Evolutionary conservation across 2,329 filamentous ascomycete genomes (phyloP), one percentile per base, ranked within the genome.

Genomic region (Elsinoe perseae): DNA sequence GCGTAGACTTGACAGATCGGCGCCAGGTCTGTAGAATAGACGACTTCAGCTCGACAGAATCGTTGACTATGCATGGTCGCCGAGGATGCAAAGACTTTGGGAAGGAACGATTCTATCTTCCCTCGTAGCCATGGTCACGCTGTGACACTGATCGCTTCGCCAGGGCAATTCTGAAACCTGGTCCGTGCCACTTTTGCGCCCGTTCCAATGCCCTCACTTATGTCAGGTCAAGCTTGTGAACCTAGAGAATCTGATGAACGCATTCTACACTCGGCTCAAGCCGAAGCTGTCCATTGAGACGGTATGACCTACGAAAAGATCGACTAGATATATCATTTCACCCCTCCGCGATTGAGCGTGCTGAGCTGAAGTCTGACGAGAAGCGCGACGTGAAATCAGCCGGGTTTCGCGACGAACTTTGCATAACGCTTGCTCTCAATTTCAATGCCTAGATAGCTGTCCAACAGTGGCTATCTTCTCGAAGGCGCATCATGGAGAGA

Each of bases 81-180:
- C n/a, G 32, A 36, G 5, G 3, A 36, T 36, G 5, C 32, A 43
- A 43, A 12, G 3, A 18, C n/a, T 9, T 20, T 23, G 6, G 6
- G n/a, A 4, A 7, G 8, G 38, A 18, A 43, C 14, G 18, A 12
- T 14, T 30, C 14, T 30, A 14, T 4, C 12, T 18, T 50, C 25
- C 5, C 12, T 20, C 5, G 14, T 18, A 25, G 23, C 12, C 27
- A 27, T 50, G 25, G 25, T 30, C 14, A 25, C 18, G 44, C 25
- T 50, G 44, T 25, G 44, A 50, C 28, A 36, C 48, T 38, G 48
- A 36, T 23, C 18, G 48, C 30, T 38, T 52, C 44, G 44, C 40
- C 20, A 36, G 25, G 9, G 48, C 16, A n/a, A 16, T 14, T 6
- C 28, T 52, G 48, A 52, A 52, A 52, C 48, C 48, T 52, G 48